phyloP scores from a whole-genome alignment of 352 stramenopile species.

The Stramenopiles sp. region DNA sequence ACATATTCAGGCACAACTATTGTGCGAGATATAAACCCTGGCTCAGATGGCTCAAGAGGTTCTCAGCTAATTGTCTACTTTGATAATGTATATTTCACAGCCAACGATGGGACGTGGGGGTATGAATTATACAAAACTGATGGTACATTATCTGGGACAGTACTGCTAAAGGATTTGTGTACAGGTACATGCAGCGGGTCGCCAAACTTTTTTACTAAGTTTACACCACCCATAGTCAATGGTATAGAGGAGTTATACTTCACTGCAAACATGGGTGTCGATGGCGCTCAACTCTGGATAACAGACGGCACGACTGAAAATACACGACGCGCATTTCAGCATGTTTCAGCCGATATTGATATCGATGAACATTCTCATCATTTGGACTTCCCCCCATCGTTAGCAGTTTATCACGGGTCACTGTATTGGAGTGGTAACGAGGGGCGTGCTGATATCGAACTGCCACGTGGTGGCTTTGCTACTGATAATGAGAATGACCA shows the following conservation, averaged over 20 bases:
- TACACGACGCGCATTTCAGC: conserved; percentile 30
- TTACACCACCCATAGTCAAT: conserved; percentile 21
- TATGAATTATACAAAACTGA: conserved; percentile 51
- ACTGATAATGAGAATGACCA: neutral
- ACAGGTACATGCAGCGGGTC: conserved; percentile 28
- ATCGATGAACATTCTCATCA: conserved; percentile 21
- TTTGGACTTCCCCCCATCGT: conserved; percentile 14
- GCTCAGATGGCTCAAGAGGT: conserved; percentile 36
- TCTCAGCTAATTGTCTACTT: neutral
- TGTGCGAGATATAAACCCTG: conserved; percentile 39
- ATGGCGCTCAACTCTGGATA: conserved; percentile 36
- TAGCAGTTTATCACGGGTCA: conserved; percentile 16
- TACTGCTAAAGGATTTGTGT: conserved; percentile 40
- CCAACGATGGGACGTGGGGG: conserved; percentile 37
- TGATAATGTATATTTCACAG: conserved; percentile 27
- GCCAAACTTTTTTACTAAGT: conserved; percentile 39
- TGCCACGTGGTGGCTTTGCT: neutral
- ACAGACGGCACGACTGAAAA: conserved; percentile 32
- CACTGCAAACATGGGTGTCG: conserved; percentile 1
- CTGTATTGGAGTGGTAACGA: conserved; percentile 22
- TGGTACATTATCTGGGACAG: conserved; percentile 33
- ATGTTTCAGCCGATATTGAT: conserved; percentile 25
- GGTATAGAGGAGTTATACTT: conserved; percentile 13
- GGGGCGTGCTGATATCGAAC: conserved; percentile 12
- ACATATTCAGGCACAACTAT: conserved; percentile 32